Evolutionary conservation across 768 basidiomycete species (phyloP).

Genomic region (Rhodosporidiobolus odoratus): DNA sequence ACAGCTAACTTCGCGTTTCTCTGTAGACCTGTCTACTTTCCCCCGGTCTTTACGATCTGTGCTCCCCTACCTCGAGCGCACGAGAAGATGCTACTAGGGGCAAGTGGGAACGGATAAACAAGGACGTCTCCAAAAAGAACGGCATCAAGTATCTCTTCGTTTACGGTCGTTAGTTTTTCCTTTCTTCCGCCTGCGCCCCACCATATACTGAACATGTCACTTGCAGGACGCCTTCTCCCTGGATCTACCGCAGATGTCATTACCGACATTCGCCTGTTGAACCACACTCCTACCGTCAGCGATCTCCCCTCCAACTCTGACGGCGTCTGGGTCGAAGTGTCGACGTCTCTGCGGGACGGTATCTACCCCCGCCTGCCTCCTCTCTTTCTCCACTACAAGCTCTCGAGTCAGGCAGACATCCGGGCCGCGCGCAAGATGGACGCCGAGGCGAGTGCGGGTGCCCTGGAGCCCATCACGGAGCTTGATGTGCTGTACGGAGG

Average conservation of each 20-base stretch:
- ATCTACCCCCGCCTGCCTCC: slow-evolving; percentile 46
- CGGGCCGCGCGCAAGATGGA: slow-evolving; percentile 50
- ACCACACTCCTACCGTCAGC: slow-evolving; percentile 72
- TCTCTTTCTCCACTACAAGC: slow-evolving; percentile 42
- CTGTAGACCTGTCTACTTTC: slow-evolving; percentile 36
- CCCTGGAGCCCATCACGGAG: slow-evolving; percentile 69
- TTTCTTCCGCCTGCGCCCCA: neutral
- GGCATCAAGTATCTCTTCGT: slow-evolving; percentile 60
- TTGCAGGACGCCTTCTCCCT: slow-evolving; percentile 2
- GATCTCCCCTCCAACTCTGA: slow-evolving; percentile 51
- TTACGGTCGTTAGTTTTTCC: slow-evolving; percentile 9
- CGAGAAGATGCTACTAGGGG: slow-evolving; percentile 46
- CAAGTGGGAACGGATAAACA: slow-evolving; percentile 82
- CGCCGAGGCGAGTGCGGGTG: slow-evolving; percentile 45
- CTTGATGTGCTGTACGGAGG: slow-evolving; percentile 78
- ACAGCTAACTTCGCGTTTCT: neutral
- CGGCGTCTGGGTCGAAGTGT: slow-evolving; percentile 54
- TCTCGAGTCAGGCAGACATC: slow-evolving; percentile 61
- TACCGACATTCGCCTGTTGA: slow-evolving; percentile 25
- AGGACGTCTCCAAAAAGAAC: slow-evolving; percentile 66
- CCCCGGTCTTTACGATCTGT: slow-evolving; percentile 39
- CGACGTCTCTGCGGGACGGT: slow-evolving; percentile 73
- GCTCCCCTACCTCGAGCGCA: slow-evolving; percentile 28
- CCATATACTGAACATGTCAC: neutral
- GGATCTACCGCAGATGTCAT: slow-evolving; percentile 13